phyloP scores from a whole-genome alignment of 768 basidiomycete species.

The Tricholoma flavovirens region DNA sequence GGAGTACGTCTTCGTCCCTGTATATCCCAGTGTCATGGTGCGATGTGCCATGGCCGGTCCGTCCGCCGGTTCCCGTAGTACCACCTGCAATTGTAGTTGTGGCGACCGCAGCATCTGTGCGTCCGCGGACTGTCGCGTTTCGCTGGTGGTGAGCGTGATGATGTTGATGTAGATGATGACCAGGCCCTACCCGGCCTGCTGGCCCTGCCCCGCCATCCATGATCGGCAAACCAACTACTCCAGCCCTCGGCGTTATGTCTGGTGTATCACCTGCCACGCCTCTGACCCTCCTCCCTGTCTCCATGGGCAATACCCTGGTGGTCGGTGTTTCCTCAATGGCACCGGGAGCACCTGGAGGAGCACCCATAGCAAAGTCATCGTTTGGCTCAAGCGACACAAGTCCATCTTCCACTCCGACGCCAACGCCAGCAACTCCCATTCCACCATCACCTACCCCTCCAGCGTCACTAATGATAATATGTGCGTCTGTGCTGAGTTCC shows the following conservation, averaged over 20 bases:
- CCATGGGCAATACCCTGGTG: conserved; percentile 15
- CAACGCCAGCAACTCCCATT: conserved; percentile 22
- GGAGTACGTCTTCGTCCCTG: conserved; percentile 90
- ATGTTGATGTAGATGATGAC: neutral
- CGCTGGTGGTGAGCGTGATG: conserved; percentile 19
- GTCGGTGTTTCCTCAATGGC: conserved; percentile 42
- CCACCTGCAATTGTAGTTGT: conserved; percentile 7
- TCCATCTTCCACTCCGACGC: conserved; percentile 60
- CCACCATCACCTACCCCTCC: conserved; percentile 18
- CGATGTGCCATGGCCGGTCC: conserved; percentile 1
- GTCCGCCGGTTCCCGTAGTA: neutral
- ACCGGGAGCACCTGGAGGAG: conserved; percentile 84
- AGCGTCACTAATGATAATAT: conserved; percentile 40
- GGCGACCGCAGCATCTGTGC: conserved; percentile 5
- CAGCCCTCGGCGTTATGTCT: conserved; percentile 62
- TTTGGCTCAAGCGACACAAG: conserved; percentile 76
- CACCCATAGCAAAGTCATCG: conserved; percentile 87
- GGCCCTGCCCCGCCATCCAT: conserved; percentile 9
- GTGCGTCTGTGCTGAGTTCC: conserved; percentile 26
- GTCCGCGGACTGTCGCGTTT: conserved; percentile 21
- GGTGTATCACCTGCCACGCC: conserved; percentile 30
- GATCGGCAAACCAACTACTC: conserved; percentile 47
- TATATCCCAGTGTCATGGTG: conserved; percentile 54
- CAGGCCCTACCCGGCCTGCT: neutral
- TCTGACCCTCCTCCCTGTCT: conserved; percentile 19